These are phyloP conservation scores for Talaromyces stipitatus DNA, from an alignment of 495 filamentous ascomycete genomes.

Conservation along the genomic window DNA sequence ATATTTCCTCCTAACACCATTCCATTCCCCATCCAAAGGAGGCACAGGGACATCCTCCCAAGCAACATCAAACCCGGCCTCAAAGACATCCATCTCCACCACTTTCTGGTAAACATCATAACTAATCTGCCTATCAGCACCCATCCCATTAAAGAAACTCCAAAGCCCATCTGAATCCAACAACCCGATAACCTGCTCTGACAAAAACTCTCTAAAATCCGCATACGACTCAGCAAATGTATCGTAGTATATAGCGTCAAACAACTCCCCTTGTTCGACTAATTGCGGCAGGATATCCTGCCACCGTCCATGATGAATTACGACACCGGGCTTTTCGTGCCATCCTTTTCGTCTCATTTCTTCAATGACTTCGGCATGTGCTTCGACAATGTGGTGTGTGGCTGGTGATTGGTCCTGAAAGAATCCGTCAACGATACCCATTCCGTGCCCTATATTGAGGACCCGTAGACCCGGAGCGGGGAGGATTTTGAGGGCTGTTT, in stretches of 20 bases:
- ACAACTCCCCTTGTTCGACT: slow-evolving; percentile 58
- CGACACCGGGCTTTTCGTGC: slow-evolving; percentile 55
- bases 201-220: slow-evolving; percentile 80
- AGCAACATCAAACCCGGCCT: slow-evolving; percentile 83
- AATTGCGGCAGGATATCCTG: slow-evolving; percentile 72
- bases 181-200: slow-evolving; percentile 72
- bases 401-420: slow-evolving; percentile 61
- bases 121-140: slow-evolving; percentile 83
- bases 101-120: slow-evolving; percentile 96
- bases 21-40: slow-evolving; percentile 60
- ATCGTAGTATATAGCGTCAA: slow-evolving; percentile 96
- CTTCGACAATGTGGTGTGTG: slow-evolving; percentile 83
- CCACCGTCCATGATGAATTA: slow-evolving; percentile 70
- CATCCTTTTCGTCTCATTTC: slow-evolving; percentile 58
- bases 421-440: slow-evolving; percentile 90
- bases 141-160: slow-evolving; percentile 93
- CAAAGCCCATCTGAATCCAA: slow-evolving; percentile 68
- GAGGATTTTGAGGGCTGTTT: slow-evolving; percentile 58
- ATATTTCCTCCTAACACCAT: slow-evolving; percentile 78
- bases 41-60: slow-evolving; percentile 78
- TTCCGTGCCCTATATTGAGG: slow-evolving; percentile 89
- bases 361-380: slow-evolving; percentile 73
- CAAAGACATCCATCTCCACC: slow-evolving; percentile 82
- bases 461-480: slow-evolving; percentile 56
- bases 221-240: slow-evolving; percentile 92